Conservation (phyloP, 805 yeast genomes). For the Myxozyma kluyveri region DNA sequence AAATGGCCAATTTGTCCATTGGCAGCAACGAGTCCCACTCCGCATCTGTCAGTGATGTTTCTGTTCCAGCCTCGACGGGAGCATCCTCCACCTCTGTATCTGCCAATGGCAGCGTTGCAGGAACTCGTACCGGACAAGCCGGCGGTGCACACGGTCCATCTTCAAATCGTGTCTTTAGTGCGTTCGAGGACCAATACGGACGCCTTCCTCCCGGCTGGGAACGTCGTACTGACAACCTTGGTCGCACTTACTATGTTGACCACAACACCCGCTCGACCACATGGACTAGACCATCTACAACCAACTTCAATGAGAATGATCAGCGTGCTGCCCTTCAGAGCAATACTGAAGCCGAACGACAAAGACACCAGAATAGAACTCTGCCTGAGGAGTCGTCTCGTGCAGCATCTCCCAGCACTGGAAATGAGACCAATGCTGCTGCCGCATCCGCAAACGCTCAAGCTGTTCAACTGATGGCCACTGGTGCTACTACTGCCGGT, state of each 20-base stretch:
- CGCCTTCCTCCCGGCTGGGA: conserved; percentile 99
- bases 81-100: conserved; percentile 33
- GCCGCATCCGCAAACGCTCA: conserved; percentile 36
- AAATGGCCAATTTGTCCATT: conserved; percentile 6
- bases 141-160: conserved; percentile 13
- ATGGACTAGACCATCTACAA: conserved; percentile 95
- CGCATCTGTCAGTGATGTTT: conserved; percentile 25
- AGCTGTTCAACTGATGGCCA: conserved; percentile 51
- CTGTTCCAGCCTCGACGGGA: conserved; percentile 31
- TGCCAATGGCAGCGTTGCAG: conserved; percentile 29
- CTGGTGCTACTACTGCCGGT: conserved; percentile 91
- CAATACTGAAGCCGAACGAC: conserved; percentile 80
- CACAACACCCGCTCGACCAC: conserved; percentile 97
- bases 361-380: conserved; percentile 86
- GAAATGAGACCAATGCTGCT: conserved; percentile 9
- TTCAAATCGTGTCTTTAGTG: conserved; percentile 65
- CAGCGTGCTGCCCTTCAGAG: conserved; percentile 49
- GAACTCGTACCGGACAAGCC: conserved; percentile 17
- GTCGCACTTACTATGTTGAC: conserved; percentile 96
- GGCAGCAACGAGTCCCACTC: conserved; percentile 22
- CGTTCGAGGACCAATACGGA: conserved; percentile 96
- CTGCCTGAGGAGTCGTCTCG: conserved; percentile 64
- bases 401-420: conserved; percentile 31
- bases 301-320: conserved; percentile 74
- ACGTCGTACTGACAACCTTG: conserved; percentile 94